Evolutionary conservation across 2,329 filamentous ascomycete species (phyloP).

Genomic region (Celoporthe dispersa): DNA sequence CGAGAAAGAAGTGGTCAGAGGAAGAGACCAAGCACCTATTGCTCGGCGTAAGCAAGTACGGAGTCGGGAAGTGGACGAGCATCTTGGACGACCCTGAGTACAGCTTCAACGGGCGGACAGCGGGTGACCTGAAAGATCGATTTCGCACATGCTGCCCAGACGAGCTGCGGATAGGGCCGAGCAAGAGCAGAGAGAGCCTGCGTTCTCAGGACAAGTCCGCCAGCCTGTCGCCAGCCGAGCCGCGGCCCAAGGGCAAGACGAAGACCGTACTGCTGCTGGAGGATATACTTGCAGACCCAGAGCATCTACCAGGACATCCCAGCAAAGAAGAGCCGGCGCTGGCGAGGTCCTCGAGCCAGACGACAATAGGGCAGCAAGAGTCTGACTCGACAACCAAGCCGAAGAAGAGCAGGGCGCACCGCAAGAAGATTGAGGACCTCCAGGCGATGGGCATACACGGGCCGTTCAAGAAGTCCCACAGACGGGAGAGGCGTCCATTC

Average conservation of each 20-base stretch:
- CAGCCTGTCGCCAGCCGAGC: slow-evolving; percentile 18
- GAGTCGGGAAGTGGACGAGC: slow-evolving; percentile 68
- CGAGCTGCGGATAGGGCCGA: slow-evolving; percentile 54
- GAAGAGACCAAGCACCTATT: slow-evolving; percentile 67
- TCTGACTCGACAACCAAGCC: slow-evolving; percentile 45
- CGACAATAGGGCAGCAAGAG: slow-evolving; percentile 26
- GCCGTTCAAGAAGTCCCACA: slow-evolving; percentile 65
- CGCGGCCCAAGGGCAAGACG: slow-evolving; percentile 40
- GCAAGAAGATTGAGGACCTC: slow-evolving; percentile 50
- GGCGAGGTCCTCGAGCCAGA: slow-evolving; percentile 20
- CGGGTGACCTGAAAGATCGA: slow-evolving; percentile 67
- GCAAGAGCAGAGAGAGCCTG: slow-evolving; percentile 33
- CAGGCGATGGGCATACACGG: slow-evolving; percentile 61
- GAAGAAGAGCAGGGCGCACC: slow-evolving; percentile 45
- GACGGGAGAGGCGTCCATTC: slow-evolving; percentile 64
- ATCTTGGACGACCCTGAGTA: slow-evolving; percentile 66
- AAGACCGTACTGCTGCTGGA: slow-evolving; percentile 58
- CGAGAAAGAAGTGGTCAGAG: slow-evolving; percentile 67
- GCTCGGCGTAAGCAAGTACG: slow-evolving; percentile 64
- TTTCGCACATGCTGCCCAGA: slow-evolving; percentile 69
- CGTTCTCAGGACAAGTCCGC: slow-evolving; percentile 22
- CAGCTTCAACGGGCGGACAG: slow-evolving; percentile 63
- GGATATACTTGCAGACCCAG: slow-evolving; percentile 57
- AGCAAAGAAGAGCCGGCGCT: slow-evolving; percentile 18
- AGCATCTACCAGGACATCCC: slow-evolving; percentile 39